Base-by-base conservation (phyloP, 2,329 filamentous ascomycete species). In the Westerdykella sp. region DNA sequence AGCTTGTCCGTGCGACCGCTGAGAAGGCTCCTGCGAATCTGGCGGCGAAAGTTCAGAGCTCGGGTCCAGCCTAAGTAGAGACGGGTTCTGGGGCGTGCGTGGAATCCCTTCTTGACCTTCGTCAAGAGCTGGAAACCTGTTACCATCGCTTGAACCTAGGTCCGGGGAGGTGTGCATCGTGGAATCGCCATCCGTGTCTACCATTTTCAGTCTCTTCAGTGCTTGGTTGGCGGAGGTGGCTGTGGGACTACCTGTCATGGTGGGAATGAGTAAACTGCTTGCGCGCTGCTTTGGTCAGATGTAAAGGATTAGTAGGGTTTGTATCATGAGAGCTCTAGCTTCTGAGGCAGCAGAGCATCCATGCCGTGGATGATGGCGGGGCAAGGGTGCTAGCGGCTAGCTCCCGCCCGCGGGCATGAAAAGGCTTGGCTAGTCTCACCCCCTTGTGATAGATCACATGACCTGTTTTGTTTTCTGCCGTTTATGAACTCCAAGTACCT, bases 171-270 rank as follows among this genome's bases (percentile, higher is more conserved):
- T 76, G 47, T 73, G 69, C 77, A 79, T 79, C 46, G 73, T 74
- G 23, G 73, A 77, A 65, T 79, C 76, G 36, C 75, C 74, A 60
- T 78, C 76, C 53, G 55, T 61, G 55, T 79, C 75, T 73, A 53
- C 40, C 41, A 54, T 39, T 15, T 39, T 47, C 40, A 49, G 47
- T 41, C 21, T 48, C 34, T 41, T 37, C 21, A 21, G 41, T 28
- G 13, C 34, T 21, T 15, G 34, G 18, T 31, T 45, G 21, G 51
- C 51, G 37, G 55, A 50, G 37, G 41, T 18, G 41, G 45, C 43
- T 16, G 5, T 34, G 34, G 45, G 48, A 34, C 47, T 51, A 45
- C 18, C 35, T 14, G 46, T n/a, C 51, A 56, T 55, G 39, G 34
- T 37, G 34, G 3, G 12, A 25, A 23, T 31, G 14, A 15, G 16